phyloP scores from a whole-genome alignment of 2,329 filamentous ascomycete species.

The Trichoderma breve region DNA sequence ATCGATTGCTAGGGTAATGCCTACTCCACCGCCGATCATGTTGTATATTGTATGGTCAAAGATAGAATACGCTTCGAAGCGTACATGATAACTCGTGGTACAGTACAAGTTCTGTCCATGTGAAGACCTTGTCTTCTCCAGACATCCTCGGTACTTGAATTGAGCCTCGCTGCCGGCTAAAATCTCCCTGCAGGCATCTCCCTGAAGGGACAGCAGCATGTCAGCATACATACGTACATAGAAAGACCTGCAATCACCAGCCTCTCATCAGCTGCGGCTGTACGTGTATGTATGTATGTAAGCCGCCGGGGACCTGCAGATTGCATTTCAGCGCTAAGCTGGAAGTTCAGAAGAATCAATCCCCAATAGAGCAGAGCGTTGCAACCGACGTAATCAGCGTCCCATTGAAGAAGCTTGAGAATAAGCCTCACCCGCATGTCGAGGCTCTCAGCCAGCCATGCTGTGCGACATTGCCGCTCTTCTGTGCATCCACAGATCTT shows the following conservation, averaged over 20 bases:
- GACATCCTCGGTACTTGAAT: not conserved
- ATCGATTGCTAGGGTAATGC: not conserved
- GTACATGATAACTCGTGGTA: not conserved
- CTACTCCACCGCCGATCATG: not conserved
- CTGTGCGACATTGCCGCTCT: not conserved
- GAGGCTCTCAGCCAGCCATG: not conserved
- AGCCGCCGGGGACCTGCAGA: conserved; percentile 8
- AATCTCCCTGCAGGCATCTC: not conserved
- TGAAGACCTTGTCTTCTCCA: not conserved
- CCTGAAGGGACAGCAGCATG: not conserved
- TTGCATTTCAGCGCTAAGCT: not conserved
- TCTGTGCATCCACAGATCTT: not conserved
- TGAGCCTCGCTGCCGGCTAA: not conserved
- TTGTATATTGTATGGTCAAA: not conserved
- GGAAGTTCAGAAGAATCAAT: not conserved
- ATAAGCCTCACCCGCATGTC: conserved; percentile 3
- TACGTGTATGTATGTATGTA: not conserved
- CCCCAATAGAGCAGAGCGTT: not conserved
- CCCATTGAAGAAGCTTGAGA: conserved; percentile 14
- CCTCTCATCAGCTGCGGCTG: not conserved
- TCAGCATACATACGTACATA: not conserved
- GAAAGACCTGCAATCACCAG: not conserved
- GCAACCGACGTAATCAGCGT: not conserved
- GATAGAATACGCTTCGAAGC: not conserved
- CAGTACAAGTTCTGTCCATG: not conserved